phyloP scores from a whole-genome alignment of 1,139 yeast genomes.

The Meyerozyma carpophila region DNA sequence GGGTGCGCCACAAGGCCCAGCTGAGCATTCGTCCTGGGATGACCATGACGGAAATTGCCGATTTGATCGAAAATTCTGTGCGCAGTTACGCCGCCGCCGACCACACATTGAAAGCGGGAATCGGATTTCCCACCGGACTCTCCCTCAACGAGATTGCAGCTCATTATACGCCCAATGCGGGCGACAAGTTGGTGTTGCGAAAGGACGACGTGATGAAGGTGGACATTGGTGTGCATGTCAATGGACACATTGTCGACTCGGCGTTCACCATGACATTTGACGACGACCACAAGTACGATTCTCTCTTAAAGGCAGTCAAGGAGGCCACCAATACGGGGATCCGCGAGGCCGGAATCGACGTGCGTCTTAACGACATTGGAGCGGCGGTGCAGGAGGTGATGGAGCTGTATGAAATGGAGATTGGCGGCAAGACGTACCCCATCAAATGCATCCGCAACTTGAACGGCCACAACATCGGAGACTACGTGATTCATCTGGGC shows the following conservation, averaged over 20 bases:
- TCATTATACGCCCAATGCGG: conserved; percentile 95
- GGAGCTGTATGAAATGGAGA: conserved; percentile 93
- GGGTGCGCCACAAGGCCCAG: conserved; percentile 79
- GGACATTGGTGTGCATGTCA: conserved; percentile 94
- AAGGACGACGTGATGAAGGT: conserved; percentile 95
- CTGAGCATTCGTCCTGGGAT: conserved; percentile 82
- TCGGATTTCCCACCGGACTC: conserved; percentile 97
- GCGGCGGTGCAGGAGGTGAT: conserved; percentile 94
- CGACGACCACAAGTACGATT: conserved; percentile 64
- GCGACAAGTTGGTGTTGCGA: conserved; percentile 74
- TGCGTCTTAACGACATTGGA: conserved; percentile 90
- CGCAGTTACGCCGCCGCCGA: conserved; percentile 68
- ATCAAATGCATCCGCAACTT: conserved; percentile 86
- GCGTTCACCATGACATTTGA: conserved; percentile 93
- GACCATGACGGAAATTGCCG: conserved; percentile 86
- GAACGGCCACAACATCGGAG: conserved; percentile 90
- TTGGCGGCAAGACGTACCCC: conserved; percentile 80
- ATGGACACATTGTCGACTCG: conserved; percentile 92
- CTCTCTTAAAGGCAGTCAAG: conserved; percentile 72
- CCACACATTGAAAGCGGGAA: conserved; percentile 68
- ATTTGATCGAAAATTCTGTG: conserved; percentile 79
- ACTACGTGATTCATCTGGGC: conserved; percentile 85
- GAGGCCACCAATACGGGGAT: conserved; percentile 95
- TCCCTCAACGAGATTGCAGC: conserved; percentile 94
- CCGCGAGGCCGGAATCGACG: conserved; percentile 92